Conservation (phyloP, 2,329 filamentous ascomycete genomes). For the Fonsecaea nubica region DNA sequence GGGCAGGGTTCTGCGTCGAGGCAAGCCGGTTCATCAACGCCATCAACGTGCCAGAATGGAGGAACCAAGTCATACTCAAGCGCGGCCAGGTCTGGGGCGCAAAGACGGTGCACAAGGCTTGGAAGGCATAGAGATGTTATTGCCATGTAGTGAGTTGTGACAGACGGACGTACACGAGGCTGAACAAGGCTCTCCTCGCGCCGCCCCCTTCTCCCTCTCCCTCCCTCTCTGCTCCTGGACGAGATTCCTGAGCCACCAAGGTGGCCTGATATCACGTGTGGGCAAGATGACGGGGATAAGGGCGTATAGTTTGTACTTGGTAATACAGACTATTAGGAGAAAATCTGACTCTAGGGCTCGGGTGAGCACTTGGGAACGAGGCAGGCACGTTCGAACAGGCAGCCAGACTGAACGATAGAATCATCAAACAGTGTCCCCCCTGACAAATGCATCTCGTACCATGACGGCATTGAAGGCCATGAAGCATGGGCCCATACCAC, state of each 20-base stretch:
- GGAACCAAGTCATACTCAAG: constrained; percentile 77
- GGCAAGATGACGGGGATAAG: constrained; percentile 9
- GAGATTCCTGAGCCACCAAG: constrained; percentile 7
- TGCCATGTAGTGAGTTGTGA: no score
- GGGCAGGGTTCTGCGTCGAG: constrained; percentile 89
- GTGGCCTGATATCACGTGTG: constrained; percentile 11
- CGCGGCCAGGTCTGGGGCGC: constrained; percentile 84
- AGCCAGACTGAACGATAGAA: constrained; percentile 11
- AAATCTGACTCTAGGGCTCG: constrained; percentile 26
- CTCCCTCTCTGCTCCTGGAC: not conserved
- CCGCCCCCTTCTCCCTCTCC: not conserved
- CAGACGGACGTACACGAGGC: not conserved
- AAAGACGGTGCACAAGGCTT: constrained; percentile 81
- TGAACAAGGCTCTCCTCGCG: not conserved
- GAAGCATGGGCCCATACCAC: not conserved
- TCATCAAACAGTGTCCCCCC: not conserved
- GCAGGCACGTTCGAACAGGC: no score
- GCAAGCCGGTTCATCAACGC: constrained; percentile 91
- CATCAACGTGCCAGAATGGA: constrained; percentile 80
- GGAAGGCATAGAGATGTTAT: constrained; percentile 59
- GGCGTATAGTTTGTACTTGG: not conserved
- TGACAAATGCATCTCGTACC: constrained; percentile 11
- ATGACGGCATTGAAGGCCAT: constrained; percentile 7
- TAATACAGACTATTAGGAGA: constrained; percentile 11
- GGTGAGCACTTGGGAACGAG: constrained; percentile 25